Evolutionary conservation across 2,329 filamentous ascomycete genomes (phyloP), one percentile per base, ranked within the genome.

Genomic region (Penicillium sp.): DNA sequence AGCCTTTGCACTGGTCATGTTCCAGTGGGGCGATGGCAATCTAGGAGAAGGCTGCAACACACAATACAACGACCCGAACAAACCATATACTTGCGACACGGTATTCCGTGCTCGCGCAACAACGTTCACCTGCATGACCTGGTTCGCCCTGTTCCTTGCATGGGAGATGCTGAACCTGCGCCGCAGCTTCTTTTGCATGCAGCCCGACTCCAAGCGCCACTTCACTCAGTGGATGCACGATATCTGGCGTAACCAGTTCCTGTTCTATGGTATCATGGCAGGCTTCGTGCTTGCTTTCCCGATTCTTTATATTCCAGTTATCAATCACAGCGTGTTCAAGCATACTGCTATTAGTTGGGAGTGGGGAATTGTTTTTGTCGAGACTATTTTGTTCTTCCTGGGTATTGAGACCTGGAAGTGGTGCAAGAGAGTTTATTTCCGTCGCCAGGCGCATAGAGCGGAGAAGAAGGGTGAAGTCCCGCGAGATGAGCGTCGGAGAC

Each of bases 81-180:
- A 59, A 16, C 71, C 44, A 68, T 76, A 0, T 68, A 72, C 6
- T 35, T 90, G 88, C 69, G 81, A 86, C 27, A 80, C 80, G 0
- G 86, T 90, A 7, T 90, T 88, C 80, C 85, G 86, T 19, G 89
- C 88, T 0, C 85, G 89, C 14, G 87, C 87, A 0, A 90, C 89
- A 0, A 88, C 86, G 5, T 91, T 91, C 68, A 87, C 86, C 31
- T 89, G 84, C 63, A 80, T 91, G 52, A 91, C 88, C 0, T 91
- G 89, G 88, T 88, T 88, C 64, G 87, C 88, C 0, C 81, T 91
- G 19, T 90, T 91, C 77, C 79, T 90, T 5, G 89, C 90, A 0
- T 92, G 89, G 89, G 88, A 92, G 71, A 88, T 90, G 82, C 81
- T 90, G 58, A 82, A 90, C 66, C 83, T 88, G 75, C 86, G 89